Evolutionary conservation across 495 filamentous ascomycete genomes (phyloP), one percentile per base, ranked within the genome.

Genomic region (Tuber magnatum): DNA sequence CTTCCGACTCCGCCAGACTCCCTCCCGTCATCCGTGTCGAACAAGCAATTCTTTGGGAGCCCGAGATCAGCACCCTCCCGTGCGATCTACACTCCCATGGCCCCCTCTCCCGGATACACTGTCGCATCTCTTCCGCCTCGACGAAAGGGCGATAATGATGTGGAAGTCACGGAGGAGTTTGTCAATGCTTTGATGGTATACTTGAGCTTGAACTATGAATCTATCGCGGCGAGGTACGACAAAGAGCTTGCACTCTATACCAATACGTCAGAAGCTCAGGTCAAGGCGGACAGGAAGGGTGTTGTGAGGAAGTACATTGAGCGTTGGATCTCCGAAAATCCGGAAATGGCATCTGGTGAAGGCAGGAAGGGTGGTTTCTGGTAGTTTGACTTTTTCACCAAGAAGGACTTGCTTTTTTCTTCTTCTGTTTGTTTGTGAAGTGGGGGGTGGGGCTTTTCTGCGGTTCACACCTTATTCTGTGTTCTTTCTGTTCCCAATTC

Each of bases 71-170:
- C 77, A 68, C 76, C 77, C n/a, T 48, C 80, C 75, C 74, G 77
- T 41, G 56, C 74, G 61, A 73, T 80, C 6, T 79, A 79, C 72
- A 77, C 76, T 41, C 77, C 77, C 7, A 79, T 79, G 77, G 78
- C 77, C 4, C 78, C 81, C 20, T 80, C 78, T 9, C 81, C 81
- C 10, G 81, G 81, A 68, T 82, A 82, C 43, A 82, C 81, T 20
- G 81, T 82, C 71, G 81, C 81, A 40, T 82, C 81, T 20, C 43
- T 82, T 3, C 81, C 81, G 61, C 81, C 81, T n/a, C 71, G 76
- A n/a, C 80, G 72, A 43, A 73, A 78, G 61, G 75, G 71, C n/a
- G 80, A 77, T 14, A 72, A 73, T 35, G 78, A 76, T 6, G 68
- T 71, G 24, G 81, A 82, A 68, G 77, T 82, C 28, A 82, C 81